A percentile compares a stretch with the other conserved stretches of the same genome.
Evolutionary conservation across 768 basidiomycete genomes (phyloP).

Genomic region (Xerocomellus dryophilus): DNA sequence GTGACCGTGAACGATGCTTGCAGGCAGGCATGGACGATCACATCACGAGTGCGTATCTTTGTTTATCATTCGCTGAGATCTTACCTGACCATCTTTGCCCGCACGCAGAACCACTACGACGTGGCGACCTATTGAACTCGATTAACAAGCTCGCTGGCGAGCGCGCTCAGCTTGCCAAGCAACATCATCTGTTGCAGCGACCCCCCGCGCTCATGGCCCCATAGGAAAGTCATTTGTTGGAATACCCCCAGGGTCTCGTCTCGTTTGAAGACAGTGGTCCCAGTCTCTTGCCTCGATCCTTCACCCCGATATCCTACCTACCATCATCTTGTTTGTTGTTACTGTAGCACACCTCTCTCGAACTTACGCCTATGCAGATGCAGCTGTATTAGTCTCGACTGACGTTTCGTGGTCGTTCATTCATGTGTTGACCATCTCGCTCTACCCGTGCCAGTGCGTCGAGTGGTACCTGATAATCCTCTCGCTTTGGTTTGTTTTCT

Average conservation of each 20-base stretch:
- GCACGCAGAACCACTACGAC: constrained; percentile 66
- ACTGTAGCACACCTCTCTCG: constrained; percentile 15
- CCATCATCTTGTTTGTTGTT: not conserved
- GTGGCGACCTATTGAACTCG: constrained; percentile 75
- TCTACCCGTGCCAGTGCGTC: not conserved
- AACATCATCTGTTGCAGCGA: constrained; percentile 31
- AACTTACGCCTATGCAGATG: not conserved
- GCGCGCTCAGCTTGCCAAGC: constrained; percentile 38
- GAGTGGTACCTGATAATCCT: not conserved
- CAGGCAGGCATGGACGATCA: constrained; percentile 83
- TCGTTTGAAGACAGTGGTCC: not conserved
- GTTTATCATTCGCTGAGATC: not conserved
- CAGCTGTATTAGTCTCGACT: constrained; percentile 9
- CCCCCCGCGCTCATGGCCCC: constrained; percentile 32
- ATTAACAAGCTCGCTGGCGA: constrained; percentile 79
- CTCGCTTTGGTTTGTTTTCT: not conserved
- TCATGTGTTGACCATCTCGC: not conserved
- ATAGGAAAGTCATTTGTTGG: constrained; percentile 6
- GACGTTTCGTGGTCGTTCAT: not conserved
- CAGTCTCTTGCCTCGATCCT: constrained; percentile 2
- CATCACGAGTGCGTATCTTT: constrained; percentile 62
- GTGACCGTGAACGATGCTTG: constrained; percentile 72
- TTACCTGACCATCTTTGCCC: not conserved
- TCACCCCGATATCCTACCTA: constrained; percentile 12
- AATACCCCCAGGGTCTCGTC: constrained; percentile 1